phyloP scores from a whole-genome alignment of 208 protist genomes.

The Leishmania mexicana region DNA sequence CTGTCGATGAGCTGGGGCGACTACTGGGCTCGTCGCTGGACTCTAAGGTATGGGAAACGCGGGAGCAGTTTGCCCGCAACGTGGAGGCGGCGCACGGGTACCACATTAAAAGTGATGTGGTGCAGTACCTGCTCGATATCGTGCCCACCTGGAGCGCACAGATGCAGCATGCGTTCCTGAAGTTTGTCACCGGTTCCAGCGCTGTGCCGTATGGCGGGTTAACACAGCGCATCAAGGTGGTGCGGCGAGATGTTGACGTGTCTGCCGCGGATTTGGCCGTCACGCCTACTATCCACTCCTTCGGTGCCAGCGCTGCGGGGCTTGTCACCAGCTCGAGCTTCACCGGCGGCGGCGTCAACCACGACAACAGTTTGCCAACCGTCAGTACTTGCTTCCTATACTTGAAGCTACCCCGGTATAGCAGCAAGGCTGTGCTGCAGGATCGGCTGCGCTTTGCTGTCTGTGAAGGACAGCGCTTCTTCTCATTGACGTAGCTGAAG shows the following conservation, averaged over 20 bases:
- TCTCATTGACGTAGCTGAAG: conserved; percentile 59
- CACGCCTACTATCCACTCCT: background rate
- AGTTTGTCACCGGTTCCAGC: conserved; percentile 82
- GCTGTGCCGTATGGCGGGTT: conserved; percentile 62
- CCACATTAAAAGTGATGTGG: conserved; percentile 45
- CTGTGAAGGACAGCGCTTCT: conserved; percentile 69
- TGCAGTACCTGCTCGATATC: conserved; percentile 60
- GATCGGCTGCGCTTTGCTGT: conserved; percentile 70
- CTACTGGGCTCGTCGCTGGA: conserved; percentile 59
- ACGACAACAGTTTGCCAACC: conserved; percentile 77
- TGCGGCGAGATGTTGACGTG: conserved; percentile 53
- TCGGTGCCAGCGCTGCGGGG: conserved; percentile 4
- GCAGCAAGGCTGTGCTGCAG: conserved; percentile 66
- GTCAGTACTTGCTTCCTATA: conserved; percentile 97
- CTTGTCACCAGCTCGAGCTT: conserved; percentile 13
- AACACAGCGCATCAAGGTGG: conserved; percentile 71
- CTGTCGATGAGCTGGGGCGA: conserved; percentile 47
- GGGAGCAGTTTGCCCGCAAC: conserved; percentile 43
- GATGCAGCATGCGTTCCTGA: conserved; percentile 76
- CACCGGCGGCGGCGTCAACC: background rate
- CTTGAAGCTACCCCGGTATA: conserved; percentile 95
- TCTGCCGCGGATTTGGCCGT: conserved; percentile 8
- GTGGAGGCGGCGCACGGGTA: conserved; percentile 74
- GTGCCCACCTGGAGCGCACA: conserved; percentile 52
- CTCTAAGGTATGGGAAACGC: conserved; percentile 55